phyloP scores from a whole-genome alignment of 495 filamentous ascomycete genomes.

The Mycothermus thermophilus region DNA sequence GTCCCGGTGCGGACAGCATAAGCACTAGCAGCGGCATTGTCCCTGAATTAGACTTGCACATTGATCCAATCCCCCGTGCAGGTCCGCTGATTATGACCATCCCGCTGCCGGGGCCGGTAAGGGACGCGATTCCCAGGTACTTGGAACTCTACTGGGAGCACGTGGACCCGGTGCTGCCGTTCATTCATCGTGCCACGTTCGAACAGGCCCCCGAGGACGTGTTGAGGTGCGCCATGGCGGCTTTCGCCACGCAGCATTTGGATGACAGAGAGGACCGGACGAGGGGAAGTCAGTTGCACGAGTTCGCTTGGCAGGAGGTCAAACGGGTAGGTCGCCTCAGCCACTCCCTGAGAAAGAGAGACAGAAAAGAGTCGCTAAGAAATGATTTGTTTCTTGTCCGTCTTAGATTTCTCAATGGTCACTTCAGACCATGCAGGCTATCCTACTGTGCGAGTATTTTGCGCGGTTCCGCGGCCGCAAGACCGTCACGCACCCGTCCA shows the following conservation, averaged over 20 bases:
- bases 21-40: constrained; percentile 14
- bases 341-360: not conserved
- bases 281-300: constrained; percentile 31
- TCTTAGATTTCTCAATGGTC: constrained; percentile 28
- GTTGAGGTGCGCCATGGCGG: constrained; percentile 35
- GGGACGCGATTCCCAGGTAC: constrained; percentile 24
- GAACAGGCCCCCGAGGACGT: constrained; percentile 27
- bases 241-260: constrained; percentile 33
- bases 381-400: not conserved
- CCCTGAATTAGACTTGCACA: constrained; percentile 16
- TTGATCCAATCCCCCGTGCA: too few relatives aligned
- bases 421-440: constrained; percentile 39
- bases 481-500: constrained; percentile 28
- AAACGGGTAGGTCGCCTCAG: constrained; percentile 17
- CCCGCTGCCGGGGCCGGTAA: constrained; percentile 20
- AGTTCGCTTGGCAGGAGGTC: constrained; percentile 32
- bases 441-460: constrained; percentile 42
- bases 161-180: constrained; percentile 28
- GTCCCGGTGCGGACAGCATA: constrained; percentile 5
- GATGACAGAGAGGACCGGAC: constrained; percentile 30
- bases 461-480: constrained; percentile 38
- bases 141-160: constrained; percentile 32
- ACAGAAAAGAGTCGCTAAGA: too few relatives aligned
- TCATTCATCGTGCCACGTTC: constrained; percentile 29
- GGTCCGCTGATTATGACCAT: too few relatives aligned